These are phyloP conservation scores for Penicillium manginii DNA, from an alignment of 495 filamentous ascomycete genomes.

Conservation along the genomic window DNA sequence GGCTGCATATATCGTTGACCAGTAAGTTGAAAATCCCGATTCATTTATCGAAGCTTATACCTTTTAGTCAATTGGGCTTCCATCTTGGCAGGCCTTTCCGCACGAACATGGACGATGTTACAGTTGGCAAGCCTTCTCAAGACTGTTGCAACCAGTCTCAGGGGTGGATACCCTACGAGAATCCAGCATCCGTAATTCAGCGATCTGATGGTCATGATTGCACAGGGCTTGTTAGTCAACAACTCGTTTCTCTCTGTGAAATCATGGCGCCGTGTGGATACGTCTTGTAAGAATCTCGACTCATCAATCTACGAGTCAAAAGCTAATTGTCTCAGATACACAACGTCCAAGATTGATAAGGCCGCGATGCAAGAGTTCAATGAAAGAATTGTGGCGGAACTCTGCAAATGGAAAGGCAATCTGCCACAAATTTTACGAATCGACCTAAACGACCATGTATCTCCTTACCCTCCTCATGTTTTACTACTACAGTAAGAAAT, in stretches of 20 bases:
- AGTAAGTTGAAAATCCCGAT: conserved; percentile 27
- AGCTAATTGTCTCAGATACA: conserved; percentile 8
- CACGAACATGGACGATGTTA: conserved; percentile 30
- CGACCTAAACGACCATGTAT: conserved; percentile 19
- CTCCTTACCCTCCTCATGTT: conserved; percentile 34
- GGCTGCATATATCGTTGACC: conserved; percentile 38
- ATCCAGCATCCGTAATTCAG: neutral
- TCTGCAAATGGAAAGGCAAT: conserved; percentile 32
- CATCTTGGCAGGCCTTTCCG: conserved; percentile 33
- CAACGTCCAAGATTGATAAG: conserved; percentile 18
- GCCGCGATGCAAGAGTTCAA: conserved; percentile 21
- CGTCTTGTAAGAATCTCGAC: conserved; percentile 16
- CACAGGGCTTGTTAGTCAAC: conserved; percentile 14
- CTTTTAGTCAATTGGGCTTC: conserved; percentile 33
- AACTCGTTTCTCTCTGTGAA: conserved; percentile 34
- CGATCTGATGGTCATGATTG: conserved; percentile 2
- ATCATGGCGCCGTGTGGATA: conserved; percentile 30
- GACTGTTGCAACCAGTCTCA: neutral
- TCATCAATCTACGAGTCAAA: neutral
- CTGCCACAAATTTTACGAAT: conserved; percentile 30
- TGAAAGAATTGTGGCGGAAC: conserved; percentile 20
- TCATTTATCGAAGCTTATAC: neutral
- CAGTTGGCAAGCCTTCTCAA: conserved; percentile 20
- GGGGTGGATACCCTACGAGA: conserved; percentile 17
- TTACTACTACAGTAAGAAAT: conserved; percentile 34